Evolutionary conservation across 192 early-diverging fungal species (phyloP).

Genomic region (Glomus cerebriforme): DNA sequence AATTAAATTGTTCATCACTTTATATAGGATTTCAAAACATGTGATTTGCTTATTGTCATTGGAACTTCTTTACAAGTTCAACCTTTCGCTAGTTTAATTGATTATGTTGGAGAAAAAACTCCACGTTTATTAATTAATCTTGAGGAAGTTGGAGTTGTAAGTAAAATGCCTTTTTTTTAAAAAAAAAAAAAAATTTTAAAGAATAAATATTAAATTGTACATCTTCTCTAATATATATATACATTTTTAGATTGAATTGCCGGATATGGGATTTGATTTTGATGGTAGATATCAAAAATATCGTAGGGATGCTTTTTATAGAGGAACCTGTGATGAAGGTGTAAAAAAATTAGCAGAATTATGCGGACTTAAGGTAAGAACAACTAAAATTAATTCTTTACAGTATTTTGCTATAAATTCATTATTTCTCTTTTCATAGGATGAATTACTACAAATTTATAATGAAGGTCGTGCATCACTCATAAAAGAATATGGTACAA

Average conservation of each 20-base stretch:
- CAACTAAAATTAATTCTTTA: neutral
- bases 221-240: neutral
- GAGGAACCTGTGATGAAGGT: constrained; percentile 86
- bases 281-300: constrained; percentile 60
- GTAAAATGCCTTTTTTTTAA: neutral
- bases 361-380: constrained; percentile 70
- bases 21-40: constrained; percentile 68
- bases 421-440: neutral
- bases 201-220: neutral
- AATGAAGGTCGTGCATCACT: neutral
- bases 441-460: neutral
- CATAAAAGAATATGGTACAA: neutral
- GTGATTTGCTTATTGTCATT: constrained; percentile 91
- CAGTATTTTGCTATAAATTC: neutral
- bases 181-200: no score
- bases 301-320: constrained; percentile 75
- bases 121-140: constrained; percentile 93
- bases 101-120: constrained; percentile 58
- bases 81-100: constrained; percentile 84
- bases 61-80: constrained; percentile 90
- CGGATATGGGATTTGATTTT: constrained; percentile 76
- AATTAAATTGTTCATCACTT: neutral
- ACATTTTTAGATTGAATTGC: constrained; percentile 16
- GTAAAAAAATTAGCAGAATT: constrained; percentile 65
- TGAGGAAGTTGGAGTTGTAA: constrained; percentile 72